Base-by-base conservation (phyloP, 2,329 filamentous ascomycete genomes). In the Aspergillus caelatus region DNA sequence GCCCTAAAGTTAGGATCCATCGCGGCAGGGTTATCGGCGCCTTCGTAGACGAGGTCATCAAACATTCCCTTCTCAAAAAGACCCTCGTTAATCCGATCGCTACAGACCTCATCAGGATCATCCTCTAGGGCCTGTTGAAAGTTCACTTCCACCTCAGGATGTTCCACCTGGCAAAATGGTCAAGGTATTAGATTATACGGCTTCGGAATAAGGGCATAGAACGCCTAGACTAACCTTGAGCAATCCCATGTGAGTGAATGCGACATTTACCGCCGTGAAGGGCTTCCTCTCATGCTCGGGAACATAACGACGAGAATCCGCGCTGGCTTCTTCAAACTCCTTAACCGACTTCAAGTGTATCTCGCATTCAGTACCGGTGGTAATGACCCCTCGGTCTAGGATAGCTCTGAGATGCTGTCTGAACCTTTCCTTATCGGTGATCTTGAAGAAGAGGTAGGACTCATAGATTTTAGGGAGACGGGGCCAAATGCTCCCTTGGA, bases 361-460 rank as follows among this genome's bases (percentile, higher is more conserved):
- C 43, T 65, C 58, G 48, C 63, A 69, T 21, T 68, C 32, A 3
- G 12, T 39, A 8, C 67, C 68, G 7, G 68, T 69, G 56, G 68
- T 68, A 53, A 70, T 64, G 5, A 57, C 32, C 9, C 23, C 23
- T 19, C 6, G 12, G 11, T 50, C 53, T n/a, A 59, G 28, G 1
- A 65, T n/a, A 4, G 16, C 32, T 10, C 41, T 52, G 23, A 68
- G 61, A 23, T 68, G 57, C 10, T 46, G 23, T 32, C 63, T 52
- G 65, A 68, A 67, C 30, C n/a, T 61, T n/a, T 52, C 57, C 4
- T 57, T 58, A 12, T 67, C 39, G 6, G 43, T 68, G 46, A 70
- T 64, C 41, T 62, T 65, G 48, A 67, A 70, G 32, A 69, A 70
- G 30, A 70, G 60, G 52, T 57, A 69, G 28, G 62, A 53, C 53